A percentile compares a stretch with the other conserved stretches of the same genome.
These are phyloP conservation scores for Alectoria sarmentosa DNA, from an alignment of 495 filamentous ascomycete genomes.

Conservation along the genomic window DNA sequence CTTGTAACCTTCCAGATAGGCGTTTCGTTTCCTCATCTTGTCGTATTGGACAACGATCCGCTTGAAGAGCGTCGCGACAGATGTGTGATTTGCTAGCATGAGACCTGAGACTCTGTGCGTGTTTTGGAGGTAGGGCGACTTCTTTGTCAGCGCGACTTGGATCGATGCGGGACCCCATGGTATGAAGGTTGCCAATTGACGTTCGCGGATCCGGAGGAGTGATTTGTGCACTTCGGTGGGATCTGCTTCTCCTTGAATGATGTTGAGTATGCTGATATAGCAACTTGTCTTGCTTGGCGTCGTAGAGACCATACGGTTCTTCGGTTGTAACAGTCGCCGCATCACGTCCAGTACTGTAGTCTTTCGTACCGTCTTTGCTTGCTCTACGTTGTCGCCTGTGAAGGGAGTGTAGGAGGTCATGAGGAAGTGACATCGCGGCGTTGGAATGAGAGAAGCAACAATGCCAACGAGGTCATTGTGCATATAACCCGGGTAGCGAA, in stretches of 20 bases:
- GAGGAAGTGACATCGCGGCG: slow-evolving; percentile 92
- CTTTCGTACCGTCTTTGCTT: slow-evolving; percentile 94
- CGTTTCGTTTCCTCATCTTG: slow-evolving; percentile 87
- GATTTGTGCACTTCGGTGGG: slow-evolving; percentile 98
- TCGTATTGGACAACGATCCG: slow-evolving; percentile 87
- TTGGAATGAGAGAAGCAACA: slow-evolving; percentile 90
- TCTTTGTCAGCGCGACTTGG: slow-evolving; percentile 93
- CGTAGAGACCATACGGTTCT: slow-evolving; percentile 98
- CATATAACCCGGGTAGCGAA: slow-evolving; percentile 98
- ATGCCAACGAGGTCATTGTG: slow-evolving; percentile 98
- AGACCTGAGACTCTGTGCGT: slow-evolving; percentile 91
- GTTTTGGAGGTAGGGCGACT: slow-evolving; percentile 81
- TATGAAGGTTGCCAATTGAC: slow-evolving; percentile 90
- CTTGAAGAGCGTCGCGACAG: slow-evolving; percentile 94
- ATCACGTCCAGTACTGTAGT: slow-evolving; percentile 98
- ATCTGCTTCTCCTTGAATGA: slow-evolving; percentile 97
- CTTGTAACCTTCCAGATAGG: slow-evolving; percentile 92
- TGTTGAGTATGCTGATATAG: slow-evolving; percentile 97
- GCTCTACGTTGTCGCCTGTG: slow-evolving; percentile 88
- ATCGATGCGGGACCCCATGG: slow-evolving; percentile 99
- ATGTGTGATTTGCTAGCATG: slow-evolving; percentile 98
- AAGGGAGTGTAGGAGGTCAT: slow-evolving; percentile 98
- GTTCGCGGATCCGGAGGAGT: slow-evolving; percentile 89
- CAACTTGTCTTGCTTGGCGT: slow-evolving; percentile 93
- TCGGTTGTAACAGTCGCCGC: slow-evolving; percentile 89